A percentile compares a stretch with the other conserved stretches of the same genome.
Conservation (phyloP, 495 filamentous ascomycete species). For the Podospora pseudopauciseta region DNA sequence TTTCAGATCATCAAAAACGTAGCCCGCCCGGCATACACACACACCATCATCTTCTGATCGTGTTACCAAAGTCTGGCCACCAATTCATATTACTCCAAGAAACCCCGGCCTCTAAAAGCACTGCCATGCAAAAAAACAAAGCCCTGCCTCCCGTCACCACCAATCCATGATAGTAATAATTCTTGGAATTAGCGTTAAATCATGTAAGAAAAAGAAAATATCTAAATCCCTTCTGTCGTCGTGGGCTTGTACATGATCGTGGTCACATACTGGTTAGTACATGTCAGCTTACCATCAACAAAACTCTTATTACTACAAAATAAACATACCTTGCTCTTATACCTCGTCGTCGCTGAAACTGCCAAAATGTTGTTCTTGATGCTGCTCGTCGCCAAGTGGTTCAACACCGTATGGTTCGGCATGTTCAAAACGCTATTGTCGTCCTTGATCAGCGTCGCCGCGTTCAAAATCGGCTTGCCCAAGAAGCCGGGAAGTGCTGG, state of each 20-base stretch:
- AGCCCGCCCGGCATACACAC: too few species aligned
- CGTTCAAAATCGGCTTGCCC: slow-evolving; percentile 90
- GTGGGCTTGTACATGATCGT: slow-evolving; percentile 97
- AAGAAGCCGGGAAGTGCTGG: slow-evolving; percentile 88
- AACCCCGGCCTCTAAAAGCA: neutral
- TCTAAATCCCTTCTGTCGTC: slow-evolving; percentile 25
- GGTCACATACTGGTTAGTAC: slow-evolving; percentile 80
- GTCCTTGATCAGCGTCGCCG: slow-evolving; percentile 86
- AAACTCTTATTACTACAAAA: too few species aligned
- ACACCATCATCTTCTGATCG: too few species aligned
- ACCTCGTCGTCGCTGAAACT: slow-evolving; percentile 94
- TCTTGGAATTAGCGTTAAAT: neutral
- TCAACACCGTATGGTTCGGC: slow-evolving; percentile 95
- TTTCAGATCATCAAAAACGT: neutral
- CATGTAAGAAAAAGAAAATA: neutral
- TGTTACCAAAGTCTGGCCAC: neutral
- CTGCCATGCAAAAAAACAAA: neutral
- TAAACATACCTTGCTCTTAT: slow-evolving; percentile 78
- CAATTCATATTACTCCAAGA: neutral
- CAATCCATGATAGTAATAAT: neutral
- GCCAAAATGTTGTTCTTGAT: slow-evolving; percentile 95
- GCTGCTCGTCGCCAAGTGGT: slow-evolving; percentile 96
- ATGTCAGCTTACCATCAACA: slow-evolving; percentile 9
- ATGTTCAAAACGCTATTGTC: slow-evolving; percentile 94
- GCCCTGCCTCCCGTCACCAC: neutral